Evolutionary conservation across 208 protist species (phyloP), one percentile per base, ranked within the genome.

Genomic region (Leishmania tarentolae): DNA sequence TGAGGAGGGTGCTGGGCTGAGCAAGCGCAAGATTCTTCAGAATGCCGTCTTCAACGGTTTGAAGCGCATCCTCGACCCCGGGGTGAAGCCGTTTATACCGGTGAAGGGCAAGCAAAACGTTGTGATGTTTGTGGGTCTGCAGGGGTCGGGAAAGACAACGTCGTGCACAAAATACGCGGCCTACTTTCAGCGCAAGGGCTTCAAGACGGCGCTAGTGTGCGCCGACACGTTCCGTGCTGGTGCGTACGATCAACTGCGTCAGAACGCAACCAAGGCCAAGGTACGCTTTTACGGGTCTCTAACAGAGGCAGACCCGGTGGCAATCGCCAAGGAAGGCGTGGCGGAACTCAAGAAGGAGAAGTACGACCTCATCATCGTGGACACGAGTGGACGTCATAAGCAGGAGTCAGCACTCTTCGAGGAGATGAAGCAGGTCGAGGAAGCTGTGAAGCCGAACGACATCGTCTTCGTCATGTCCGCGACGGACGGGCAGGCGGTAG

Each of bases 71-170:
- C 91, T 99, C 5, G 98, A 99, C 87, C 99, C 99, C 3, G 98
- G 98, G 21, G 91, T 98, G 35, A 90, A 96, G 81, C 97, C 99
- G n/a, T 99, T 97, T 87, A 86, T 97, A 75, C 98, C 98, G 6
- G 91, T 85, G 73, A 99, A 99, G 86, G 98, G 98, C 53, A 98
- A 98, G 85, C 83, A 93, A 8, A 99, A 99, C 86, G 94, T 99
- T 21, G 97, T 99, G 75, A 99, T 99, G 99, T 99, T 99, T 91
- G 99, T 99, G 3, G 99, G 99, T 63, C 93, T 99, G 72, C 99
- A 99, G 83, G 99, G 97, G 53, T 90, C 95, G n/a, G 97, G 97
- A 73, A 98, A 98, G 87, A 99, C 99, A 9, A 99, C 99, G 6
- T 99, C 99, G 21, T 99, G 98, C 81, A 99, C 99, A 65, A 99